Conservation (phyloP, 2,329 filamentous ascomycete genomes). For the Proliferodiscus dingleyae region DNA sequence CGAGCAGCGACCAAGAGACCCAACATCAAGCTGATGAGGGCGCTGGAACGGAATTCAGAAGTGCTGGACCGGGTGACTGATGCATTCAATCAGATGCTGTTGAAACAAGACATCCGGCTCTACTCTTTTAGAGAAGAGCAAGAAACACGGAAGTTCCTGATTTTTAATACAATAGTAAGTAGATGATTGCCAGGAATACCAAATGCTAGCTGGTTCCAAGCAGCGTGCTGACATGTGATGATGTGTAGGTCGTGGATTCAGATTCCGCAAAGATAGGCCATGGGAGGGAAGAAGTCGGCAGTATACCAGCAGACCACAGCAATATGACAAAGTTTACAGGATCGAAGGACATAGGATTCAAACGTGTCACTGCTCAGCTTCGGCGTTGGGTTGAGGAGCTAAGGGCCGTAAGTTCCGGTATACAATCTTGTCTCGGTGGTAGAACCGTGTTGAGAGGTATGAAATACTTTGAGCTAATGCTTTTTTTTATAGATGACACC, state of each 20-base stretch:
- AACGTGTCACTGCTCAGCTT: slow-evolving; percentile 2
- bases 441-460: too few relatives aligned
- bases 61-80: slow-evolving; percentile 1
- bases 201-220: too few relatives aligned
- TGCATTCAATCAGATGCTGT: neutral
- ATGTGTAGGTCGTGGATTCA: slow-evolving; percentile 3
- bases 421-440: neutral
- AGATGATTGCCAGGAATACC: too few relatives aligned
- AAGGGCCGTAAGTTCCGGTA: neutral
- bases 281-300: neutral
- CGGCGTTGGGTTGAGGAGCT: slow-evolving; percentile 1
- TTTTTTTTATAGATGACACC: too few relatives aligned
- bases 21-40: neutral
- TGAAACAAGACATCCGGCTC: neutral
- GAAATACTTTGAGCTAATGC: too few relatives aligned
- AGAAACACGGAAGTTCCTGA: neutral
- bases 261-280: slow-evolving; percentile 6
- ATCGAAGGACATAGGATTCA: slow-evolving; percentile 1
- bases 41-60: slow-evolving; percentile 3
- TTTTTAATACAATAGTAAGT: neutral
- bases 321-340: slow-evolving; percentile 7
- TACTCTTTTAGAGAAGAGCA: slow-evolving; percentile 2
- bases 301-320: slow-evolving; percentile 3
- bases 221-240: too few relatives aligned
- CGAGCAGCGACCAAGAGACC: neutral